These are phyloP conservation scores for Nigrograna mackinnonii DNA, from an alignment of 2,329 filamentous ascomycete genomes.

Conservation along the genomic window DNA sequence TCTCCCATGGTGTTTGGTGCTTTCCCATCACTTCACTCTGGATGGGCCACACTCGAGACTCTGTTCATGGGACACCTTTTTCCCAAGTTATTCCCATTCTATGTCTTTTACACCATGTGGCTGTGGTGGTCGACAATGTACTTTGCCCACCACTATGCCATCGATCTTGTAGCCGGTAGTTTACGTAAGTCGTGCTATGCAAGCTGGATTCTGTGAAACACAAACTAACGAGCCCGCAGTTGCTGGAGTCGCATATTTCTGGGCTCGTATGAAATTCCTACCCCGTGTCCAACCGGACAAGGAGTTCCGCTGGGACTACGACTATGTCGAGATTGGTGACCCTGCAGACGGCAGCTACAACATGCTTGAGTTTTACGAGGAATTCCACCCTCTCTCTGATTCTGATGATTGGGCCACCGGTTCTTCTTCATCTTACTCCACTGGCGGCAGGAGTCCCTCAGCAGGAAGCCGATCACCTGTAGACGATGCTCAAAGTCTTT, in stretches of 20 bases:
- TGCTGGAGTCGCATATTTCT: slow-evolving; percentile 79
- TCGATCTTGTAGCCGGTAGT: slow-evolving; percentile 87
- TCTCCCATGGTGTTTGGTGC: slow-evolving; percentile 93
- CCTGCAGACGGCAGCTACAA: slow-evolving; percentile 54
- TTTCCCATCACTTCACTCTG: slow-evolving; percentile 91
- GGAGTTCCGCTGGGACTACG: slow-evolving; percentile 90
- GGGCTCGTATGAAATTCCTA: slow-evolving; percentile 77
- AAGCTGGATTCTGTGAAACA: not conserved
- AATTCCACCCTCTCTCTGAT: slow-evolving; percentile 58
- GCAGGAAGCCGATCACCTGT: slow-evolving; percentile 50
- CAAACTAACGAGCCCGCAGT: slow-evolving; percentile 36
- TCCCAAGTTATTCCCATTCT: slow-evolving; percentile 77
- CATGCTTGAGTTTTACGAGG: slow-evolving; percentile 60
- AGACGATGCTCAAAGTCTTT: slow-evolving; percentile 60
- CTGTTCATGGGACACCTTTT: slow-evolving; percentile 94
- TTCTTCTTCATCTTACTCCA: slow-evolving; percentile 77
- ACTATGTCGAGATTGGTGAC: slow-evolving; percentile 86
- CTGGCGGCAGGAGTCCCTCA: slow-evolving; percentile 63
- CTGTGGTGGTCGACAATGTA: slow-evolving; percentile 99
- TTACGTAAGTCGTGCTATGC: slow-evolving; percentile 49
- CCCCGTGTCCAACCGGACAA: slow-evolving; percentile 84
- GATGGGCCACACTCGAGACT: slow-evolving; percentile 84
- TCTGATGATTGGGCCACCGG: slow-evolving; percentile 91
- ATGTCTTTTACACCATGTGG: slow-evolving; percentile 85
- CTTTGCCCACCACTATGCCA: slow-evolving; percentile 93